These are phyloP conservation scores for Leptographium lundbergii DNA, from an alignment of 2,329 filamentous ascomycete species.

Conservation along the genomic window DNA sequence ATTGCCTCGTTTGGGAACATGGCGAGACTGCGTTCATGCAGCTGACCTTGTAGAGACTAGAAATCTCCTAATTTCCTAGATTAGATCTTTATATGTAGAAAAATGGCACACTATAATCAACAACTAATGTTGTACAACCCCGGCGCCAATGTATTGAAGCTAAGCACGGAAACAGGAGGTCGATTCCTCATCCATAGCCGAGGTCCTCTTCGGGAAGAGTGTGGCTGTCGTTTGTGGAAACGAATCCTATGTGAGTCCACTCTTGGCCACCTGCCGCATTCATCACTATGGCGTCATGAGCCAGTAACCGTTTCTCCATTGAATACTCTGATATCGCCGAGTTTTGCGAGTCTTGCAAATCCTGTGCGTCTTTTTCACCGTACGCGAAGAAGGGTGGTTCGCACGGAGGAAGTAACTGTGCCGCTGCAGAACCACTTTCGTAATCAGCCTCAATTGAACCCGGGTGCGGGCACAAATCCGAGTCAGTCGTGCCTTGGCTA, in stretches of 20 bases:
- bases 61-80: no score
- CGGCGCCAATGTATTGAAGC: neutral
- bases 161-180: neutral
- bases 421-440: no score
- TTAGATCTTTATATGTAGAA: no score
- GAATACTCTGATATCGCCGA: slow-evolving; percentile 17
- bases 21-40: no score
- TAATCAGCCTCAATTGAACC: no score
- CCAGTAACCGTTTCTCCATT: slow-evolving; percentile 17
- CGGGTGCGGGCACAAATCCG: no score
- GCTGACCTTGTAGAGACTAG: no score
- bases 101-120: no score
- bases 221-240: slow-evolving; percentile 28
- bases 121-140: neutral
- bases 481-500: slow-evolving; percentile 4
- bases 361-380: neutral
- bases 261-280: slow-evolving; percentile 13
- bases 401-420: no score
- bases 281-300: slow-evolving; percentile 18
- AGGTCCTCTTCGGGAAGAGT: slow-evolving; percentile 22
- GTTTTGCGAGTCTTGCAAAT: slow-evolving; percentile 18
- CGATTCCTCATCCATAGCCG: slow-evolving; percentile 11
- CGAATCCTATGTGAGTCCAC: slow-evolving; percentile 18
- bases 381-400: no score
- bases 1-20: no score